Base-by-base conservation (phyloP, 2,329 filamentous ascomycete species). In the Curvularia sp. region DNA sequence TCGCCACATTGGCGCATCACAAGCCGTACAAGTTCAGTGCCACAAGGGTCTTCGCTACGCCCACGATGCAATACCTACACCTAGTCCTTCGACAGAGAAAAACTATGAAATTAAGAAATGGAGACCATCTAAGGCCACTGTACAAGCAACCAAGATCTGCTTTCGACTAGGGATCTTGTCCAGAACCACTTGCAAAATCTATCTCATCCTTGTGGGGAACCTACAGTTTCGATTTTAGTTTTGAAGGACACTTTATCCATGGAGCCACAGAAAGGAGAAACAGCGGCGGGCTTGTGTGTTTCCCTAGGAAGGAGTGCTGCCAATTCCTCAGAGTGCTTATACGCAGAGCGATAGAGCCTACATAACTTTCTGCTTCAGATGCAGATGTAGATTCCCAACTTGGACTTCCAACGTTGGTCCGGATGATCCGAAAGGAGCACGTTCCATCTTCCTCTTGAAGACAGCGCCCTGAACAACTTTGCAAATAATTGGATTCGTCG, bases 151-250 rank as follows among this genome's bases (percentile, higher is more conserved):
- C 46, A 28, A 57, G 44, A 38, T 50, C 13, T 35, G 13, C 22
- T 30, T 20, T 49, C 47, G 18, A 49, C 44, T 20, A 53, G 38
- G 44, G 13, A 39, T 20, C n/a, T 24, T 39, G 26, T 48, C 43
- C 46, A 13, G 33, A 15, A 38, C 35, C 20, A 49, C 15, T 33
- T 31, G 54, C 42, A 57, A 24, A 50, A 15, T 49, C 38, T 39
- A 41, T 31, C 31, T 30, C 54, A 52, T 57, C 43, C 38, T 50
- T 35, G 50, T 57, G 55, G 43, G 28, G 20, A 43, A 41, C 31
- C n/a, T 10, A 24, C 49, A 48, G 28, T 53, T 35, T 49, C 30
- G 41, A 53, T 49, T 43, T n/a, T 5, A 43, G 12, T 30, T 35
- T 49, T 30, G 31, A 26, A 39, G 35, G 10, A 42, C 22, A 9